These are phyloP conservation scores for Ophiostoma montium DNA, from an alignment of 2,329 filamentous ascomycete species.

Conservation along the genomic window DNA sequence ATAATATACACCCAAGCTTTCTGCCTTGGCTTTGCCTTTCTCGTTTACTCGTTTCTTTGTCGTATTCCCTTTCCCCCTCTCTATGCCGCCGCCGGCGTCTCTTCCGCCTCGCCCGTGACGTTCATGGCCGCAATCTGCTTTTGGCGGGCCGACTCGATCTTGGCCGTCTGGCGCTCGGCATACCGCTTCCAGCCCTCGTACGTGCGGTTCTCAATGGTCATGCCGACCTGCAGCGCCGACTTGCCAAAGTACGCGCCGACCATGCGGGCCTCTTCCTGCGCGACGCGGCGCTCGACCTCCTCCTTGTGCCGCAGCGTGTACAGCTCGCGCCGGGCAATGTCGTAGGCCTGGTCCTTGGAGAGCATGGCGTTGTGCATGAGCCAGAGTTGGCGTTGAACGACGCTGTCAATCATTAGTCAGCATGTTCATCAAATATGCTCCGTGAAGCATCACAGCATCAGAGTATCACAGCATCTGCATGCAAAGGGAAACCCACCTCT, in stretches of 20 bases:
- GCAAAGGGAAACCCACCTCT: conserved; percentile 47
- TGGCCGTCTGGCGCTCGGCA: conserved; percentile 41
- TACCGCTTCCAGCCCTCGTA: conserved; percentile 79
- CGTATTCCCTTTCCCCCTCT: background rate
- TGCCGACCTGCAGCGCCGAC: conserved; percentile 57
- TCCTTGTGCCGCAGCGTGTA: conserved; percentile 71
- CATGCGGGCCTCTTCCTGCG: conserved; percentile 72
- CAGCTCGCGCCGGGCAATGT: conserved; percentile 76
- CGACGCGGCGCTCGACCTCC: conserved; percentile 69
- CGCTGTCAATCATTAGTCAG: too few species aligned
- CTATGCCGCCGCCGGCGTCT: background rate
- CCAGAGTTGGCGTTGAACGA: conserved; percentile 82
- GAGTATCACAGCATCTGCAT: too few species aligned
- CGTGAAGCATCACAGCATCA: too few species aligned
- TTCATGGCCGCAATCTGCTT: background rate
- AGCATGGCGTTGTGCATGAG: conserved; percentile 55
- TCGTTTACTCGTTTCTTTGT: background rate
- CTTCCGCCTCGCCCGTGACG: conserved; percentile 2
- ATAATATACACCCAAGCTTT: conserved; percentile 4
- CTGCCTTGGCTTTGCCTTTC: background rate
- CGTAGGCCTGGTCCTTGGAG: conserved; percentile 60
- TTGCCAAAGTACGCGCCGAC: conserved; percentile 84
- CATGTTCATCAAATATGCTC: too few species aligned
- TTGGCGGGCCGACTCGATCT: conserved; percentile 26
- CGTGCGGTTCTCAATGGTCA: conserved; percentile 65